phyloP scores from a whole-genome alignment of 2,329 filamentous ascomycete species.

The Pseudocercospora cruenta region DNA sequence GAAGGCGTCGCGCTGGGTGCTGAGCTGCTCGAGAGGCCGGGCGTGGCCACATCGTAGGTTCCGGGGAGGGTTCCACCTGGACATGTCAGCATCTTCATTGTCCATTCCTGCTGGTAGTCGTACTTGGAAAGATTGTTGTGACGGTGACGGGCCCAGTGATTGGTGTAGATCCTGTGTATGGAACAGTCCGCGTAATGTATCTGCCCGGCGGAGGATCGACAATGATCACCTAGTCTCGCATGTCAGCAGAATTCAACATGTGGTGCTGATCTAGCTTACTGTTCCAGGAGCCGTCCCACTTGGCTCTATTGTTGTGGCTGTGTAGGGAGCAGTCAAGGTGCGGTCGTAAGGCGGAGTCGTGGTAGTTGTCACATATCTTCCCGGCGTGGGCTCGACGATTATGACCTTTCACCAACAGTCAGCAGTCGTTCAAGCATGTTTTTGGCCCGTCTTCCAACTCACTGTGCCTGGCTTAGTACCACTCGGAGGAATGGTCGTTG shows the following conservation, averaged over 20 bases:
- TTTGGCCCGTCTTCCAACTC: neutral
- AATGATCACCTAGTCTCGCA: neutral
- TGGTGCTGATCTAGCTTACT: neutral
- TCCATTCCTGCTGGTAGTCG: neutral
- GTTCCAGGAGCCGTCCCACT: neutral
- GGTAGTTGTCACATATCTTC: neutral
- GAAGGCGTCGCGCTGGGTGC: neutral
- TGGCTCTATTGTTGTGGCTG: neutral
- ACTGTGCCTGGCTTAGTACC: neutral
- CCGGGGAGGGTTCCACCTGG: neutral
- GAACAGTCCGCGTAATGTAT: neutral
- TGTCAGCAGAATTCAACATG: neutral
- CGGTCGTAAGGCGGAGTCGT: neutral
- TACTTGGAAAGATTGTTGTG: conserved; percentile 3
- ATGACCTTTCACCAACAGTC: neutral
- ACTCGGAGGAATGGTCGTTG: neutral
- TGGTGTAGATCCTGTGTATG: neutral
- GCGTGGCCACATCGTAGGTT: conserved; percentile 4
- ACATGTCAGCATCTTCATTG: neutral
- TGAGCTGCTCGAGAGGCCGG: neutral
- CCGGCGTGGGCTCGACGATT: neutral
- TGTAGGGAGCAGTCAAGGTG: conserved; percentile 1
- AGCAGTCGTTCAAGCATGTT: neutral
- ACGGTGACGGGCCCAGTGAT: conserved; percentile 2
- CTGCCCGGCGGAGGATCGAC: neutral